Evolutionary conservation across 1,139 yeast species (phyloP).

Genomic region (Scheffersomyces insectosa): DNA sequence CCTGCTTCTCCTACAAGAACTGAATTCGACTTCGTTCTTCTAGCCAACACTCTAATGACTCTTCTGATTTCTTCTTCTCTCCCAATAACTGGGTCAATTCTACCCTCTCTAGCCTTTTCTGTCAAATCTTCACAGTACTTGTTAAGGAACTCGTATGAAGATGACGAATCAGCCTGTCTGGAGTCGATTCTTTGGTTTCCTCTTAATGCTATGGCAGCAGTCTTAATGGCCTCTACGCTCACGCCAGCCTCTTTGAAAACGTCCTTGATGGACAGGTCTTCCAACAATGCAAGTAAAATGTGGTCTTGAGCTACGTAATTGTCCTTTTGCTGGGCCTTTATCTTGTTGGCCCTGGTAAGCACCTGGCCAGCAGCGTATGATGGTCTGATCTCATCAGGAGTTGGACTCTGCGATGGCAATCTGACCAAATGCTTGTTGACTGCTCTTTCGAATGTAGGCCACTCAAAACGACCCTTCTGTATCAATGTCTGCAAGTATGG

Average conservation of each 20-base stretch:
- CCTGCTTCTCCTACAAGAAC: slow-evolving; percentile 98
- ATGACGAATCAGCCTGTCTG: slow-evolving; percentile 88
- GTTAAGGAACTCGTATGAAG: slow-evolving; percentile 75
- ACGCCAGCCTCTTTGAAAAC: slow-evolving; percentile 76
- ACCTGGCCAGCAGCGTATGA: slow-evolving; percentile 72
- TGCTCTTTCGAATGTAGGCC: slow-evolving; percentile 73
- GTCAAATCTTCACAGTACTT: slow-evolving; percentile 95
- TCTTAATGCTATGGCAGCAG: slow-evolving; percentile 81
- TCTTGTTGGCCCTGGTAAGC: slow-evolving; percentile 66
- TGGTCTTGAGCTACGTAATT: slow-evolving; percentile 94
- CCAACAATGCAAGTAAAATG: slow-evolving; percentile 77
- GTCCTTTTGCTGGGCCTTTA: slow-evolving; percentile 87
- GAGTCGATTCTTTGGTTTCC: slow-evolving; percentile 93
- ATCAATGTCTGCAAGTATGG: slow-evolving; percentile 80
- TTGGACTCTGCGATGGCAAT: slow-evolving; percentile 84
- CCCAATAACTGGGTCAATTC: slow-evolving; percentile 97
- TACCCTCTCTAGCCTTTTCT: slow-evolving; percentile 89
- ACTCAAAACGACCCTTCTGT: slow-evolving; percentile 87
- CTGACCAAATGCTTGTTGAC: slow-evolving; percentile 82
- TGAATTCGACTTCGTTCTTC: slow-evolving; percentile 96
- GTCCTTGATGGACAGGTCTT: slow-evolving; percentile 68
- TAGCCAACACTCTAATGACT: slow-evolving; percentile 88
- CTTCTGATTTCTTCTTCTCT: slow-evolving; percentile 98
- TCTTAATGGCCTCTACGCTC: slow-evolving; percentile 69
- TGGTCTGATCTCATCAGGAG: slow-evolving; percentile 75